Evolutionary conservation across 1,139 yeast genomes (phyloP).

Genomic region (Yamadazyma conglobata): DNA sequence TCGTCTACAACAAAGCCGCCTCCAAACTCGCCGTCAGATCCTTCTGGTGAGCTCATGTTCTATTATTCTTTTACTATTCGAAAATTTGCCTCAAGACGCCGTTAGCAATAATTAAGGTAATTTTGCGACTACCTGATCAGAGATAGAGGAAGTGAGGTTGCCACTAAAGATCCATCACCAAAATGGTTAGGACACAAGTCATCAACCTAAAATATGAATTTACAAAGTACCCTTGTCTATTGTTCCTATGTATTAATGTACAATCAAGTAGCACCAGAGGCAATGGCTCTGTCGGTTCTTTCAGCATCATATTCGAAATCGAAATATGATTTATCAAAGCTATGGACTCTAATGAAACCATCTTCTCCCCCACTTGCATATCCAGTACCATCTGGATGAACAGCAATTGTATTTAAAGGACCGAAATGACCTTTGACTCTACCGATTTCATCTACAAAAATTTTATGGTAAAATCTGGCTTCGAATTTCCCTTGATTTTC

Average conservation of each 20-base stretch:
- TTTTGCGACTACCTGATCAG: too few species aligned
- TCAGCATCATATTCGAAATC: conserved; percentile 93
- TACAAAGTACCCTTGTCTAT: too few species aligned
- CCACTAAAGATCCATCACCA: too few species aligned
- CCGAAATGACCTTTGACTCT: conserved; percentile 99
- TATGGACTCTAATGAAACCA: conserved; percentile 92
- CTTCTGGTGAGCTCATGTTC: conserved; percentile 3
- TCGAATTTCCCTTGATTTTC: conserved; percentile 95
- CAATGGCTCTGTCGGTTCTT: conserved; percentile 52
- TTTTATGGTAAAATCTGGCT: conserved; percentile 92
- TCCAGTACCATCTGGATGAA: conserved; percentile 91
- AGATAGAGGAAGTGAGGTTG: too few species aligned
- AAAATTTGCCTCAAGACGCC: too few species aligned
- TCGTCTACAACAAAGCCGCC: conserved; percentile 47
- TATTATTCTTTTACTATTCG: too few species aligned
- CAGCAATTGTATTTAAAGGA: conserved; percentile 91
- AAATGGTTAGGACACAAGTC: too few species aligned
- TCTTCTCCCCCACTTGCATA: conserved; percentile 98
- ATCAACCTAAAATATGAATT: too few species aligned
- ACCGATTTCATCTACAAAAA: conserved; percentile 93
- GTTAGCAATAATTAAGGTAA: too few species aligned
- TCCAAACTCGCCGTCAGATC: conserved; percentile 16
- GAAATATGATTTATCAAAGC: conserved; percentile 86
- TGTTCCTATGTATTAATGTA: conserved; percentile 1
- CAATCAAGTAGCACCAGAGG: conserved; percentile 4